Percentiles rank a stretch among this genome's conserved stretches.
Conservation (phyloP, 2,329 filamentous ascomycete species). For the Sphaerulina vaccinii region DNA sequence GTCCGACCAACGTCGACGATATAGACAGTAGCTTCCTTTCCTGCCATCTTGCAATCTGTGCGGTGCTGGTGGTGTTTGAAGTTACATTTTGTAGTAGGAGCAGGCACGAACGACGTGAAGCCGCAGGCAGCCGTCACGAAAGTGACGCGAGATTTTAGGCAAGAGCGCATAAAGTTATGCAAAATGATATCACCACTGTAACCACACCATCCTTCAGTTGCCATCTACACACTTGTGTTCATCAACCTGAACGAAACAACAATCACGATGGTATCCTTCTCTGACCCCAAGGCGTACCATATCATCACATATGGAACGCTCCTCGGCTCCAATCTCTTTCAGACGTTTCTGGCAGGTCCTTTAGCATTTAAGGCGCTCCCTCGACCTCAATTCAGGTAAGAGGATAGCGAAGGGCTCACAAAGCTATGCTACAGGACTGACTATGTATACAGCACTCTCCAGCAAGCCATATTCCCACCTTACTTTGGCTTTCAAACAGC, state of each 20-base stretch:
- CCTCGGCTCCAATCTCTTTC: constrained; percentile 82
- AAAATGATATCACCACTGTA: too few species aligned
- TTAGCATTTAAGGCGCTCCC: constrained; percentile 75
- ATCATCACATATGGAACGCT: constrained; percentile 75
- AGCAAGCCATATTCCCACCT: constrained; percentile 77
- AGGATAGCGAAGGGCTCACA: too few species aligned
- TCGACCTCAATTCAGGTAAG: constrained; percentile 65
- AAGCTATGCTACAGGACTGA: too few species aligned
- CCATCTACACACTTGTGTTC: neutral
- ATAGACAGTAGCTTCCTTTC: constrained; percentile 91
- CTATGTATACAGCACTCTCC: constrained; percentile 57
- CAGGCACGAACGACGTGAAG: too few species aligned
- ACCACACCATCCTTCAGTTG: too few species aligned
- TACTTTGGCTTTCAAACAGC: constrained; percentile 85
- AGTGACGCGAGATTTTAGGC: constrained; percentile 3
- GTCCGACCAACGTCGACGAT: constrained; percentile 83
- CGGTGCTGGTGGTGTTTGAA: neutral
- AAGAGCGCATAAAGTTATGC: too few species aligned
- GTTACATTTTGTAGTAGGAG: constrained; percentile 7
- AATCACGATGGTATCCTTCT: constrained; percentile 48
- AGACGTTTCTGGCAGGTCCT: constrained; percentile 74
- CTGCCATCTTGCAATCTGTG: constrained; percentile 63
- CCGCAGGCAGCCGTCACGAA: neutral
- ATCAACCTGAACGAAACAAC: neutral
- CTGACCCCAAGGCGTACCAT: constrained; percentile 73